Base-by-base conservation (phyloP, 768 basidiomycete genomes). In the Psilocybe cubensis region DNA sequence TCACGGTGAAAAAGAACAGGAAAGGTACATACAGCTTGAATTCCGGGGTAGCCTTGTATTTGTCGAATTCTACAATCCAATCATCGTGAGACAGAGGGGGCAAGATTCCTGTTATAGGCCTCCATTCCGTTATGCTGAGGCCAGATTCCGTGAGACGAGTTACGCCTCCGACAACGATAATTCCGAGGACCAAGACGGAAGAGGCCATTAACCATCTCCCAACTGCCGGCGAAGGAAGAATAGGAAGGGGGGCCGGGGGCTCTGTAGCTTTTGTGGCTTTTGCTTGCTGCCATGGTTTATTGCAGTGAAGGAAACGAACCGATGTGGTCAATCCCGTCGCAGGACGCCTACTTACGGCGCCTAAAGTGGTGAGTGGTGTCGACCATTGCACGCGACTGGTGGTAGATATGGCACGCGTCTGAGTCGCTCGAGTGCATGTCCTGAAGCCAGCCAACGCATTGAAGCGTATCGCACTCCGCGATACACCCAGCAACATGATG, bases 131-230 rank as follows among this genome's bases (percentile, higher is more conserved):
- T 71, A 99, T 99, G 70, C 94, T 96, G 58, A 99, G 77, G 12
- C 97, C 97, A 14, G 94, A 96, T 74, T 99, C 97, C 1, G 97
- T 99, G 57, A 99, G 83, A 41, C 97, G 89, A 2, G 97, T 99
- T 57, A 99, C 83, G 8, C 96, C 97, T 25, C 97, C 97, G 4
- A 99, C 92, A 52, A 98, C 89, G 65, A 98, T 87, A 68, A 99
- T 92, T 18, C 87, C 88, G 62, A 98, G 89, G 21, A 96, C 94
- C 28, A 99, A 77, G 4, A 84, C 85, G 0, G 94, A 91, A 14
- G 94, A 96, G 49, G 83, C 69, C 66, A 96, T 80, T 17, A 99
- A 84, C 94, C 96, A 98, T 57, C 82, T 78, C 6, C 88, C 91
- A 10, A 96, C 91, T 5, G 83, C 74, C 0, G 86, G 87, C 5